Evolutionary conservation across 1,284 basidiomycete species (phyloP).

Genomic region (Vanrija sp.): DNA sequence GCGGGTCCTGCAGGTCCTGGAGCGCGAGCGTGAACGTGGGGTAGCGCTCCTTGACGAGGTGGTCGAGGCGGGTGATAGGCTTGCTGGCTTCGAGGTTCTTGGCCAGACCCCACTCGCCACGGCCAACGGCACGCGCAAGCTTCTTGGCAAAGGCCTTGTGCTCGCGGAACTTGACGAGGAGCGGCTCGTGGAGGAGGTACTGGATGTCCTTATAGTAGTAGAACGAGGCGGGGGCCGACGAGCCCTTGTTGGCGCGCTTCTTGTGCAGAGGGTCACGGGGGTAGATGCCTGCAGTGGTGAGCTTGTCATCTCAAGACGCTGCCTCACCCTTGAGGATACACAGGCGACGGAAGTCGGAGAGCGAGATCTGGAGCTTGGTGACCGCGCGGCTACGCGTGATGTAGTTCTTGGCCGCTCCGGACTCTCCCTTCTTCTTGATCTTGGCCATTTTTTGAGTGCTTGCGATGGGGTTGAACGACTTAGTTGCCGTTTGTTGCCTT

Average conservation of each 20-base stretch:
- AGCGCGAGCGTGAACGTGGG: slow-evolving; percentile 95
- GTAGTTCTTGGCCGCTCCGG: slow-evolving; percentile 92
- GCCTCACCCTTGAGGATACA: slow-evolving; percentile 92
- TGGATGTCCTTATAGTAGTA: slow-evolving; percentile 99
- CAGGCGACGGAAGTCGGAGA: slow-evolving; percentile 93
- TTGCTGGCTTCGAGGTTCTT: slow-evolving; percentile 92
- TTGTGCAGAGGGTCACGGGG: slow-evolving; percentile 89
- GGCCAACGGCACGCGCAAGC: slow-evolving; percentile 84
- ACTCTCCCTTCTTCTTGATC: slow-evolving; percentile 82
- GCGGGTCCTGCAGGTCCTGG: slow-evolving; percentile 93
- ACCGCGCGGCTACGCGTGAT: slow-evolving; percentile 85
- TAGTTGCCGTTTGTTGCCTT: too few relatives aligned
- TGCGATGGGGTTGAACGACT: too few relatives aligned
- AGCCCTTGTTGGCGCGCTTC: slow-evolving; percentile 97
- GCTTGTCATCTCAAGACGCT: neutral
- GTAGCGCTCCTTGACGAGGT: slow-evolving; percentile 98
- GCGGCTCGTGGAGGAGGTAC: slow-evolving; percentile 94
- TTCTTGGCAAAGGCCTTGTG: slow-evolving; percentile 99
- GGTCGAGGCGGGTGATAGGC: slow-evolving; percentile 83
- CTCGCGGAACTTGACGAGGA: slow-evolving; percentile 90
- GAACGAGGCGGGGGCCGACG: slow-evolving; percentile 92
- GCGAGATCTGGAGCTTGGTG: slow-evolving; percentile 90
- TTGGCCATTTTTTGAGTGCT: slow-evolving; percentile 64
- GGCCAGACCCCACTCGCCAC: slow-evolving; percentile 91
- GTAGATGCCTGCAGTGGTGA: slow-evolving; percentile 73